phyloP scores from a whole-genome alignment of 202 grass and related monocot species.

The Tripidium arundinaceum region DNA sequence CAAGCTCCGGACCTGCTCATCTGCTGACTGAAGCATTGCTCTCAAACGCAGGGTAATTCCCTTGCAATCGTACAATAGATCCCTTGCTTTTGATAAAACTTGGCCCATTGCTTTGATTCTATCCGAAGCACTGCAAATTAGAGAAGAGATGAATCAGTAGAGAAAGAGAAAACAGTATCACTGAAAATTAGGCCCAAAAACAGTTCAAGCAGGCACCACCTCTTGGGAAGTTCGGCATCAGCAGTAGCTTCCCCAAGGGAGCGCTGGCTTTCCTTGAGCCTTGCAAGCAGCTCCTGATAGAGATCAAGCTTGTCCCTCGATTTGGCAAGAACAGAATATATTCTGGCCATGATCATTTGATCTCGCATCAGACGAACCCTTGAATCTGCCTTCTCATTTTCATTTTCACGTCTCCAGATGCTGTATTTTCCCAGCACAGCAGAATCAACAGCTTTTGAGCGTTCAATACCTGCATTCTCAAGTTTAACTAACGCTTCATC shows the following conservation, averaged over 20 bases:
- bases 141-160: conserved; percentile 13
- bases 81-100: conserved; percentile 53
- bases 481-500: conserved; percentile 69
- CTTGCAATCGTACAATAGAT: conserved; percentile 51
- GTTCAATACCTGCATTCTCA: conserved; percentile 65
- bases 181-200: conserved; percentile 20
- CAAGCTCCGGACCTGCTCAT: conserved; percentile 61
- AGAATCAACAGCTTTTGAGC: conserved; percentile 61
- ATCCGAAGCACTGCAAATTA: conserved; percentile 41
- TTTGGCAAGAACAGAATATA: conserved; percentile 66
- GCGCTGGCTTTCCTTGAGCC: conserved; percentile 69
- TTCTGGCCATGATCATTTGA: conserved; percentile 83
- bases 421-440: conserved; percentile 73
- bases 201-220: conserved; percentile 14
- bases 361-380: conserved; percentile 55
- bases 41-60: conserved; percentile 40
- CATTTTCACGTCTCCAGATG: conserved; percentile 68
- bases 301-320: conserved; percentile 69
- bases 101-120: conserved; percentile 48
- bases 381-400: conserved; percentile 66
- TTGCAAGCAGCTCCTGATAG: conserved; percentile 53
- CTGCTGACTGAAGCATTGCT: conserved; percentile 61
- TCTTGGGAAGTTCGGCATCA: conserved; percentile 64
- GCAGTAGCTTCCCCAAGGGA: conserved; percentile 62
- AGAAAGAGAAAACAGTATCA: conserved; percentile 17